Percentiles rank a stretch among this genome's conserved stretches.
Conservation (phyloP, 2,329 filamentous ascomycete species). For the Aspergillus pseudoglaucus region DNA sequence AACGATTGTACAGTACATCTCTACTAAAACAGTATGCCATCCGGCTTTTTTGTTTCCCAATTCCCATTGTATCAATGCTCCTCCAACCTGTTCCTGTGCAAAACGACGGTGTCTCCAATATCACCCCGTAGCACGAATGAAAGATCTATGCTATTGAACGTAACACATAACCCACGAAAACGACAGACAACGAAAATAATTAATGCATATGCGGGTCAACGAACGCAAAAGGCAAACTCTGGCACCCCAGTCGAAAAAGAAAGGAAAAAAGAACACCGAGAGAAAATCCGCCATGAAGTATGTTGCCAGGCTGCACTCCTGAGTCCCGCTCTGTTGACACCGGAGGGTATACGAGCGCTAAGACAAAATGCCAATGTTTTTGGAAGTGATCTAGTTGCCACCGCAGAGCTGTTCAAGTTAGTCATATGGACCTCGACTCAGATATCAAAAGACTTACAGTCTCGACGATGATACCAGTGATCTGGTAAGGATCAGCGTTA, state of each 20-base stretch:
- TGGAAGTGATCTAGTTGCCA: slow-evolving; percentile 28
- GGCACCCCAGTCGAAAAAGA: slow-evolving; percentile 10
- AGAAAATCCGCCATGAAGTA: slow-evolving; percentile 23
- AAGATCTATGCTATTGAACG: slow-evolving; percentile 19
- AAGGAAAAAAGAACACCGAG: slow-evolving; percentile 13
- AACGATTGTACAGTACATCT: not conserved
- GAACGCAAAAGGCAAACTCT: slow-evolving; percentile 18
- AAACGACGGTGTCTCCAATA: slow-evolving; percentile 11
- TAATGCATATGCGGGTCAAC: slow-evolving; percentile 16
- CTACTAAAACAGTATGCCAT: slow-evolving; percentile 1
- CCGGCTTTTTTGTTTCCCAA: not conserved
- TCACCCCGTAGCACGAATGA: slow-evolving; percentile 9
- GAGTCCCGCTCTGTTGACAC: slow-evolving; percentile 31
- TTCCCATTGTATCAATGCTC: not conserved
- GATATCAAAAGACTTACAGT: slow-evolving; percentile 40
- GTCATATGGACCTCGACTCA: not conserved
- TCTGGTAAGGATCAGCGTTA: slow-evolving; percentile 83
- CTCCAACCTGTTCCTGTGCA: slow-evolving; percentile 4
- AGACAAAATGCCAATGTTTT: slow-evolving; percentile 23
- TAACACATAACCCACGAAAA: slow-evolving; percentile 23
- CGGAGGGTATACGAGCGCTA: slow-evolving; percentile 37
- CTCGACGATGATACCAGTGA: slow-evolving; percentile 73
- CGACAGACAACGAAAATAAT: slow-evolving; percentile 10
- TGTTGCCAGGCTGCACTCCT: slow-evolving; percentile 28
- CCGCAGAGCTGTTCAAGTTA: slow-evolving; percentile 28